These are phyloP conservation scores for Marasmius sp. DNA, from an alignment of 1,284 basidiomycete genomes.

Conservation along the genomic window DNA sequence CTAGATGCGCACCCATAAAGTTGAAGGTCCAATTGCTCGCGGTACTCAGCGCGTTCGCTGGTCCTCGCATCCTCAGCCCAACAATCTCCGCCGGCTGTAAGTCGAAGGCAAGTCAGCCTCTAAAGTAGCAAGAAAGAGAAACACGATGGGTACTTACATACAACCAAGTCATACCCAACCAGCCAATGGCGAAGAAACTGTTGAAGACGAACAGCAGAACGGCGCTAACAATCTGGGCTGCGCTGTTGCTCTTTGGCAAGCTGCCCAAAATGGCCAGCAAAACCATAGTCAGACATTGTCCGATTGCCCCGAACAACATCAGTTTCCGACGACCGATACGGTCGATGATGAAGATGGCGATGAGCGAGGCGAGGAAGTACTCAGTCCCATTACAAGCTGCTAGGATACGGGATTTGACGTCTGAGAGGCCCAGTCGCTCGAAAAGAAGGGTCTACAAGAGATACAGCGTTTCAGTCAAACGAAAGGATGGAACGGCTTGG, in stretches of 20 bases:
- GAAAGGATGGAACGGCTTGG: not conserved
- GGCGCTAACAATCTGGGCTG: conserved; percentile 52
- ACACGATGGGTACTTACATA: conserved; percentile 42
- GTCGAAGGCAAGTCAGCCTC: not conserved
- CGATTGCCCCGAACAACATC: conserved; percentile 61
- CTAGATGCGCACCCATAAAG: conserved; percentile 43
- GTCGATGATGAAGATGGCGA: conserved; percentile 57
- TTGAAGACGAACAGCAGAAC: conserved; percentile 67
- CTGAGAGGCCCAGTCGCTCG: conserved; percentile 58
- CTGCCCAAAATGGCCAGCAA: conserved; percentile 56
- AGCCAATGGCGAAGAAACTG: conserved; percentile 66
- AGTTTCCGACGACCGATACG: conserved; percentile 58
- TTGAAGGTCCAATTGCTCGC: conserved; percentile 65
- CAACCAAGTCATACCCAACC: conserved; percentile 72
- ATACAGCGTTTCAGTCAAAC: not conserved
- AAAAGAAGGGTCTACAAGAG: conserved; percentile 51
- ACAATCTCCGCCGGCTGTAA: conserved; percentile 64
- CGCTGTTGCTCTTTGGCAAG: conserved; percentile 38
- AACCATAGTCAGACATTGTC: conserved; percentile 62
- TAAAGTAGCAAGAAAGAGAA: not conserved
- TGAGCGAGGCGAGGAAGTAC: conserved; percentile 60
- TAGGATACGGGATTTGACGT: conserved; percentile 62
- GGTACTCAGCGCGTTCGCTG: conserved; percentile 66
- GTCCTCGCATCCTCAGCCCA: conserved; percentile 59
- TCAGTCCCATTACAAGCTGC: conserved; percentile 72